Percentiles rank a stretch among this genome's conserved stretches.
phyloP scores from a whole-genome alignment of 345 rosid genomes.

The Orychophragmus violaceus region DNA sequence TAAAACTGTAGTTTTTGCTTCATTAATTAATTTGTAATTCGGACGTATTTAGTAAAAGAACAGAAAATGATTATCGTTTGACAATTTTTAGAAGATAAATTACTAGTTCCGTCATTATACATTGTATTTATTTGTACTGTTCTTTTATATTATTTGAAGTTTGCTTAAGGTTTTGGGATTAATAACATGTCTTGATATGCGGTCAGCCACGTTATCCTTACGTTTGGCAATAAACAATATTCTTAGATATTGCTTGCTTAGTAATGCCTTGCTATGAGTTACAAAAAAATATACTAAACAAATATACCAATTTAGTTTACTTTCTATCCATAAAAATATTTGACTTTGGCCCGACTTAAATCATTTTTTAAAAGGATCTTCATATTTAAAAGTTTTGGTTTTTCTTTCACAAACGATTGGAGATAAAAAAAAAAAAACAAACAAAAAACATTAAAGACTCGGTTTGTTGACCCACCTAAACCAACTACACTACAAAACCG shows the following conservation, averaged over 20 bases:
- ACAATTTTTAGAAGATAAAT: neutral
- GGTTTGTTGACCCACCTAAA: too few relatives aligned
- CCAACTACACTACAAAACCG: too few relatives aligned
- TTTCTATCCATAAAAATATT: neutral
- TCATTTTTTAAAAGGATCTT: too few relatives aligned
- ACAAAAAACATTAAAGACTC: too few relatives aligned
- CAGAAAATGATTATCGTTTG: neutral
- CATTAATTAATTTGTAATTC: neutral
- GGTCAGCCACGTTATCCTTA: conserved; percentile 22
- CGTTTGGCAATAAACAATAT: neutral
- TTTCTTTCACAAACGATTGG: too few relatives aligned
- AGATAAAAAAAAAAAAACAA: too few relatives aligned
- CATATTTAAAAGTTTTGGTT: too few relatives aligned
- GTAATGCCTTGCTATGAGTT: neutral
- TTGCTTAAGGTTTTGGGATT: conserved; percentile 21
- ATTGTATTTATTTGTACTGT: neutral
- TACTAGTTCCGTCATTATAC: neutral
- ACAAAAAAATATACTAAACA: neutral
- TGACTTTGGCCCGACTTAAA: neutral
- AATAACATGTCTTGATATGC: conserved; percentile 20
- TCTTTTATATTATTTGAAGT: neutral
- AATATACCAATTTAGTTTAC: neutral
- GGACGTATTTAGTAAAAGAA: neutral
- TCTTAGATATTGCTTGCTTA: conserved; percentile 1
- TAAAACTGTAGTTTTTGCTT: neutral